Conservation (phyloP, 2,329 filamentous ascomycete species). For the Diaporthe sp. region DNA sequence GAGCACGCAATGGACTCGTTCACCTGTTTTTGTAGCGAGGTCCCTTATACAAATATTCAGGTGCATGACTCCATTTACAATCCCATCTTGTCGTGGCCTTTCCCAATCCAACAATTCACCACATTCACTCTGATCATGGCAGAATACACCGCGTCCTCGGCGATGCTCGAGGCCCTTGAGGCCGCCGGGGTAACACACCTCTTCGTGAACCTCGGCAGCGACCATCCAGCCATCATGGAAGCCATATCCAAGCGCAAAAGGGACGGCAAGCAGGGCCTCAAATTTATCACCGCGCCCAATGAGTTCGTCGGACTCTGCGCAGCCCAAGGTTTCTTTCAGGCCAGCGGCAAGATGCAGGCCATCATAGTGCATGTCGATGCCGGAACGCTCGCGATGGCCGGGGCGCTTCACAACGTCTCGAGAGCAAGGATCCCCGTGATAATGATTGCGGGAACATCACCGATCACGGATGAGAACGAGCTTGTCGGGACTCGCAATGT, state of each 20-base stretch:
- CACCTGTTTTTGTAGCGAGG: background rate
- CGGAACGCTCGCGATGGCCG: constrained; percentile 46
- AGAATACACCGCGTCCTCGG: constrained; percentile 68
- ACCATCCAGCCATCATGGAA: constrained; percentile 53
- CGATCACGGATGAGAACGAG: constrained; percentile 50
- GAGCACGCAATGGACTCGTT: background rate
- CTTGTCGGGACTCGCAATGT: constrained; percentile 44
- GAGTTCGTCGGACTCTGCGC: constrained; percentile 41
- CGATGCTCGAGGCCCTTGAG: constrained; percentile 77
- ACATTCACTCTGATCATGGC: background rate
- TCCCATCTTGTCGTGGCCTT: background rate
- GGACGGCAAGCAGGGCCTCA: background rate
- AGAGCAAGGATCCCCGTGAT: constrained; percentile 50
- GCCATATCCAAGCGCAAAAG: constrained; percentile 32
- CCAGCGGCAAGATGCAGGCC: constrained; percentile 47
- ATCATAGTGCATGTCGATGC: constrained; percentile 50
- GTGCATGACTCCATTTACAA: background rate
- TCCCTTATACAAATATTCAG: background rate
- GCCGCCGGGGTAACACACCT: constrained; percentile 66
- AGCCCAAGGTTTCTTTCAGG: constrained; percentile 45
- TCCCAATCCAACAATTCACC: background rate
- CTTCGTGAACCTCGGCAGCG: constrained; percentile 67
- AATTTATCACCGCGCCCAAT: background rate
- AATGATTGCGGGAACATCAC: constrained; percentile 51
- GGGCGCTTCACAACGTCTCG: constrained; percentile 48